Conservation (phyloP, 495 filamentous ascomycete genomes). For the Sordaria brevicollis region DNA sequence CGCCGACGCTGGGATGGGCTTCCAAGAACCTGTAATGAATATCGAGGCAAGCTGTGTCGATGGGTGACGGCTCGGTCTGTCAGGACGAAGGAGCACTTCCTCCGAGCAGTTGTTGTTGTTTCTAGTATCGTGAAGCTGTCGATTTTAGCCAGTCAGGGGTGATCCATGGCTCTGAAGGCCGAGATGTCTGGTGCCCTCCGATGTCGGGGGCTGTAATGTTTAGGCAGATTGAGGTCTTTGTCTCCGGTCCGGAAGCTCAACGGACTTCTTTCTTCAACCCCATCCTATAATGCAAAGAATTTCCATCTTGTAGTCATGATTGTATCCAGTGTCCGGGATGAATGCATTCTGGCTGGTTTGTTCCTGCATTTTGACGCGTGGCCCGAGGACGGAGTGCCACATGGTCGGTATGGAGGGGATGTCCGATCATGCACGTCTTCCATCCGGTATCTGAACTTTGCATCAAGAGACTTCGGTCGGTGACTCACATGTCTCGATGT, state of each 20-base stretch:
- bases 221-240: neutral
- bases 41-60: neutral
- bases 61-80: neutral
- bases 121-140: neutral
- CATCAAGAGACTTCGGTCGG: neutral
- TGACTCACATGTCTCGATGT: neutral
- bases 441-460: neutral
- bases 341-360: neutral
- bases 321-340: neutral
- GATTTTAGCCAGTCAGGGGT: neutral
- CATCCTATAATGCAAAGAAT: neutral
- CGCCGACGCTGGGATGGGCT: conserved; percentile 54
- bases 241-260: neutral
- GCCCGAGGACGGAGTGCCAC: neutral
- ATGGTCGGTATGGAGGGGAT: neutral
- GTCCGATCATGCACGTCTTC: neutral
- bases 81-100: neutral
- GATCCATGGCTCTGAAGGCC: neutral
- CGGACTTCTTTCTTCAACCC: neutral
- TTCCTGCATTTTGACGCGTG: neutral
- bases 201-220: neutral
- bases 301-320: neutral
- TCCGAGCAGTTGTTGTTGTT: neutral
- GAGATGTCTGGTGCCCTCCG: neutral
- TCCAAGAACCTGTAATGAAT: conserved; percentile 16